phyloP scores from a whole-genome alignment of 768 basidiomycete genomes.

The Galerina marginata region DNA sequence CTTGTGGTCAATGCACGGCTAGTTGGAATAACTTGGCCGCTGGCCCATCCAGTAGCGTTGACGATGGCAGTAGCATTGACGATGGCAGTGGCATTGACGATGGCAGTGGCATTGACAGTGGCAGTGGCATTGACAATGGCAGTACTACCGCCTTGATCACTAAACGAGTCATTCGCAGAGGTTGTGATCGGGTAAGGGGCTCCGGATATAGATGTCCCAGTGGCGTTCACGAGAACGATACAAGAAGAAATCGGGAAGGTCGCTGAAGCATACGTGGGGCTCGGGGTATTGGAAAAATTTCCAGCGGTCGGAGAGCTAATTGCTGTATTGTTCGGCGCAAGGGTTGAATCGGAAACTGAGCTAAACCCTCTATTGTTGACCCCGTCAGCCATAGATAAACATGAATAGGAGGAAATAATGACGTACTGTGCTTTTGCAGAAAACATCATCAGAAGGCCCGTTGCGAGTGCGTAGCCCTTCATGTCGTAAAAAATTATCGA shows the following conservation, averaged over 20 bases:
- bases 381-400: too few relatives aligned
- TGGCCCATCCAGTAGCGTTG: neutral
- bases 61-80: neutral
- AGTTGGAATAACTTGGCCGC: neutral
- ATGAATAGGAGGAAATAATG: too few relatives aligned
- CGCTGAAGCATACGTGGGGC: neutral
- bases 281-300: neutral
- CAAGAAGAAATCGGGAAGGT: neutral
- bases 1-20: conserved; percentile 1
- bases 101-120: neutral
- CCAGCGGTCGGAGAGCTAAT: neutral
- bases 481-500: too few relatives aligned
- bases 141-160: too few relatives aligned
- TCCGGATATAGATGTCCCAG: neutral
- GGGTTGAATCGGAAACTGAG: neutral
- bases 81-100: neutral
- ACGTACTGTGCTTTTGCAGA: too few relatives aligned
- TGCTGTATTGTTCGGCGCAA: neutral
- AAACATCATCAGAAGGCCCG: too few relatives aligned
- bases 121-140: neutral
- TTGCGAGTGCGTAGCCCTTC: too few relatives aligned
- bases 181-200: neutral
- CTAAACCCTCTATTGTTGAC: neutral
- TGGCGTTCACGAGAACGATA: neutral
- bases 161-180: neutral